Evolutionary conservation across 2,329 filamentous ascomycete genomes (phyloP), one percentile per base, ranked within the genome.

Genomic region (Paecilomyces niveus): DNA sequence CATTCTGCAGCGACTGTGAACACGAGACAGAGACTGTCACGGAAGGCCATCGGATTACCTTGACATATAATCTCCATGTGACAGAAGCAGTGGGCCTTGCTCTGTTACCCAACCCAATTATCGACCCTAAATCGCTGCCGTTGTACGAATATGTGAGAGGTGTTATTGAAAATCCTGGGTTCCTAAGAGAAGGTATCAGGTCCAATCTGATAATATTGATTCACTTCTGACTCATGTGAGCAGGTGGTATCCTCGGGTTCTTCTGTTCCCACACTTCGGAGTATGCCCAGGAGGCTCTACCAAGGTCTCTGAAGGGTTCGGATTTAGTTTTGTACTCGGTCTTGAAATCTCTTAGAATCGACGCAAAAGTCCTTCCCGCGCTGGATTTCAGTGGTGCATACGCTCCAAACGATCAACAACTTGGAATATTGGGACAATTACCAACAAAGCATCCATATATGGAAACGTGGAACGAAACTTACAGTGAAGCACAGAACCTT

Each of bases 51-150:
- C 79, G 82, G 0, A 61, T 87, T 15, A 86, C 81, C 0, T 66
- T 87, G 22, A 86, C 83, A 0, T 86, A 87, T 70, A 86, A 86
- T 58, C 70, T 87, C 1, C 84, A 77, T 61, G 68, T 75, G 10
- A 69, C 71, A 1, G 66, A 70, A 22, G 70, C 74, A 3, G 65
- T 70, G n/a, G 73, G 71, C 8, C 63, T 54, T 52, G 62, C 50
- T 33, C 55, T 65, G 53, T 57, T 57, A 33, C 54, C 49, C 11
- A 61, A 49, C 53, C 58, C 56, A 6, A 56, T 60, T n/a, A 63
- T 77, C 35, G 68, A 77, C 57, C 65, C 72, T 4, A 62, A 63
- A 3, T 58, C 65, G 1, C 65, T 76, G 54, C 75, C 75, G 0
- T 58, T 81, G 0, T 76, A 75, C 57, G 58, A 59, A 61, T 26